phyloP scores from a whole-genome alignment of 495 filamentous ascomycete genomes.

The Penicillium cosmopolitanum region DNA sequence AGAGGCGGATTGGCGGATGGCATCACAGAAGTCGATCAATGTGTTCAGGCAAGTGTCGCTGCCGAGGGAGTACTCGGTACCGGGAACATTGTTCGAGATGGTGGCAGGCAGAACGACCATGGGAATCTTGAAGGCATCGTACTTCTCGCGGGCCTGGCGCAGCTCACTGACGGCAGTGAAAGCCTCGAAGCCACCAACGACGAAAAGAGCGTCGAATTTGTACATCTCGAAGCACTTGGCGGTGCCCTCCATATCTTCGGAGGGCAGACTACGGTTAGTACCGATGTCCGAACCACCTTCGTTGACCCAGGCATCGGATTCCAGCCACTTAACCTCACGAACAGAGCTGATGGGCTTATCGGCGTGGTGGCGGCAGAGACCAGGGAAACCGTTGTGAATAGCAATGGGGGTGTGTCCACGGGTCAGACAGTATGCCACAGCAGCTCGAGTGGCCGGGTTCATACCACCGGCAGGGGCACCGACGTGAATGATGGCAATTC shows the following conservation, averaged over 20 bases:
- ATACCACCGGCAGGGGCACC: slow-evolving; percentile 98
- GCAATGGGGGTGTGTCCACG: slow-evolving; percentile 90
- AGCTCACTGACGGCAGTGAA: slow-evolving; percentile 91
- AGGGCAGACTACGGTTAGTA: slow-evolving; percentile 90
- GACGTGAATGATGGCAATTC: slow-evolving; percentile 93
- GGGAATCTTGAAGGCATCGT: slow-evolving; percentile 87
- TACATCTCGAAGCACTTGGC: slow-evolving; percentile 84
- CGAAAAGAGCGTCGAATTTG: slow-evolving; percentile 86
- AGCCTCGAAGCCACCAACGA: slow-evolving; percentile 96
- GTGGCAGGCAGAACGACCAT: slow-evolving; percentile 94
- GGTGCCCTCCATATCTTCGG: slow-evolving; percentile 78
- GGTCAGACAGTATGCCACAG: slow-evolving; percentile 93
- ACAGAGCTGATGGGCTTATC: slow-evolving; percentile 84
- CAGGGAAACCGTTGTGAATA: slow-evolving; percentile 97
- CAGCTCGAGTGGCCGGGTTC: slow-evolving; percentile 94
- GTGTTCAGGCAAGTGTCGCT: slow-evolving; percentile 98
- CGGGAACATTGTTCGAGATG: slow-evolving; percentile 97
- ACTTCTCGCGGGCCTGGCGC: slow-evolving; percentile 75
- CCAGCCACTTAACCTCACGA: slow-evolving; percentile 84
- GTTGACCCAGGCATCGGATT: slow-evolving; percentile 92
- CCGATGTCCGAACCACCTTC: slow-evolving; percentile 98
- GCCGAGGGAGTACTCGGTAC: slow-evolving; percentile 95
- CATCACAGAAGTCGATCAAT: slow-evolving; percentile 94
- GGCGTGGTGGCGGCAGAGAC: slow-evolving; percentile 85
- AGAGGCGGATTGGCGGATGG: slow-evolving; percentile 94